Percentiles rank a stretch among this genome's conserved stretches.
phyloP scores from a whole-genome alignment of 495 filamentous ascomycete genomes.

The Trichoderma erinaceum region DNA sequence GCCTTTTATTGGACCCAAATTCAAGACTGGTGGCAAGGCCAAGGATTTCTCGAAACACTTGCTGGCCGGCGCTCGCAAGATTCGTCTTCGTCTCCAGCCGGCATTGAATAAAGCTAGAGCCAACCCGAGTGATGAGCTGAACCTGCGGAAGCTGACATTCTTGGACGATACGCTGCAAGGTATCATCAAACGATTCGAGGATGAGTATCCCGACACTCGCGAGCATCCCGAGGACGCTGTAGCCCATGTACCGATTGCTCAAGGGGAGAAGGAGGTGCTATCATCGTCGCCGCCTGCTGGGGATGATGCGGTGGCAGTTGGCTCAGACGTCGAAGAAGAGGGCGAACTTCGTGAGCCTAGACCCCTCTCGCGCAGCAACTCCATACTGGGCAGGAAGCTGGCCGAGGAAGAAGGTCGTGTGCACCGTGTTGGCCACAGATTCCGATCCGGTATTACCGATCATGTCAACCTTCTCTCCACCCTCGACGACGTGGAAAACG shows the following conservation, averaged over 20 bases:
- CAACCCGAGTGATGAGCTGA: conserved; percentile 35
- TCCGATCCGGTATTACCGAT: conserved; percentile 56
- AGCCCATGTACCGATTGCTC: conserved; percentile 16
- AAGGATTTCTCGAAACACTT: conserved; percentile 91
- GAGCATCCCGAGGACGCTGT: conserved; percentile 33
- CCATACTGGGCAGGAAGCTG: conserved; percentile 72
- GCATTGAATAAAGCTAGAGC: conserved; percentile 69
- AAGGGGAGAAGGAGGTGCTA: conserved; percentile 29
- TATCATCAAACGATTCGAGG: conserved; percentile 92
- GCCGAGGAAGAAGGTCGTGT: conserved; percentile 85
- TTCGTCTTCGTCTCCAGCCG: conserved; percentile 74
- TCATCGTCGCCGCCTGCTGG: conserved; percentile 35
- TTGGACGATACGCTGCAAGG: conserved; percentile 80
- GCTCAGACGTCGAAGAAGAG: conserved; percentile 37
- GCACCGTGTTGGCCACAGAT: conserved; percentile 74
- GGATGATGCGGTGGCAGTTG: conserved; percentile 24
- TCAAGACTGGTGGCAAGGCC: conserved; percentile 50
- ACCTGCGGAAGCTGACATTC: conserved; percentile 57
- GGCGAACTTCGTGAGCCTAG: conserved; percentile 29
- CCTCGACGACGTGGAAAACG: conserved; percentile 44
- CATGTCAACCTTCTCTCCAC: conserved; percentile 38
- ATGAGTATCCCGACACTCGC: conserved; percentile 88
- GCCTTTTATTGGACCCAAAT: conserved; percentile 14
- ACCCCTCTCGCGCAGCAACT: conserved; percentile 61
- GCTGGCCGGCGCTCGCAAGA: conserved; percentile 77